Evolutionary conservation across 1,139 yeast species (phyloP), one percentile per base, ranked within the genome.

Genomic region (Casaregolazyma lundiana): DNA sequence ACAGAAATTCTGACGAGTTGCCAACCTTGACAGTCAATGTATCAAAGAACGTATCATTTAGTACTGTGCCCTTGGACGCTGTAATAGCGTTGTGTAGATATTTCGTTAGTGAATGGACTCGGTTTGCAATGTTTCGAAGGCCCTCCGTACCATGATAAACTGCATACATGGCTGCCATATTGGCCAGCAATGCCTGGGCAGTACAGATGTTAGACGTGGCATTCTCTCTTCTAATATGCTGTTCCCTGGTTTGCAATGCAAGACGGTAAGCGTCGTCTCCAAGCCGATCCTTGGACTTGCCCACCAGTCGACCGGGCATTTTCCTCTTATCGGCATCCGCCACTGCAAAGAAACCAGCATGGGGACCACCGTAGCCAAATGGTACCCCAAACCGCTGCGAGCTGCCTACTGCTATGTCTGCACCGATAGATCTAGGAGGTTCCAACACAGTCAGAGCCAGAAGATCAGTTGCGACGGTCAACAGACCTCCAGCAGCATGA

Each of bases 201-300:
- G 98, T 92, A 72, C 98, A 92, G 52, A 92, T 92, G 65, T 92
- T 92, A 38, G 96, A 88, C 24, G 98, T 92, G 15, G 98, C 98
- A 71, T 87, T 90, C 68, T 92, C 98, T 65, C 98, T 80, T 67
- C 90, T 85, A 63, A 92, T 92, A 65, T 92, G 98, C 67, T 92
- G 98, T 67, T 92, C 98, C 69, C 98, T 84, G 5, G 98, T 92
- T 71, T 92, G 98, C 59, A 92, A 76, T 6, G 98, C 97, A 59
- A 92, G 76, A 68, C 98, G 79, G 56, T 84, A 76, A 7, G 97
- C 98, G 24, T 78, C 80, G 56, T 86, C 81, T 32, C 97, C 97
- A 51, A 89, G 72, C 62, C 97, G 78, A 65, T 92, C 98, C 65
- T 87, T 88, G 42, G 95, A 81, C 46, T 87, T 81, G 62, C 98